Evolutionary conservation across 1,139 yeast species (phyloP), one percentile per base, ranked within the genome.

Genomic region (Blastobotrys buckinghamii): DNA sequence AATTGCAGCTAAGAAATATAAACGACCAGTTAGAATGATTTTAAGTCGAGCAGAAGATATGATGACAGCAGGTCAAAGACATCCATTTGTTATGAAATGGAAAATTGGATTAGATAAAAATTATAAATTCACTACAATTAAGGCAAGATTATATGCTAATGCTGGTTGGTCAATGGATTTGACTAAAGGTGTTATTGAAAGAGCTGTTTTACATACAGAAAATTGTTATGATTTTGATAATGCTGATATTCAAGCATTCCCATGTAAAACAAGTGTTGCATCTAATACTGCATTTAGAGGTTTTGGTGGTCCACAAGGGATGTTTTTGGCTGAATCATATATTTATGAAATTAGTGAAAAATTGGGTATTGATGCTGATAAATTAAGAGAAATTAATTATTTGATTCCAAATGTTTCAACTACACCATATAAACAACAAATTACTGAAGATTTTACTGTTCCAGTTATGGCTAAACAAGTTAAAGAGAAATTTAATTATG

Each of bases 1-100:
- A 2, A 75, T 80, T 15, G 82, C 82, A 16, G 83, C 84, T 6
- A 71, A 63, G 49, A 71, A 72, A 53, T 69, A 62, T 56, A 63
- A 63, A 43, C 59, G 69, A 42, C 76, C 77, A 1, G 71, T 72
- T 6, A 60, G 77, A 43, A 63, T 72, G 64, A 62, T 68, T 42
- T 56, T 72, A 47, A 63, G 67, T 19, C 63, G 77, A 29, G 57
- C 59, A 32, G 76, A 72, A 50, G 77, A 73, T 53, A 73, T 73
- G 76, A 59, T 66, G 38, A 66, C 66, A 9, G 57, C 72, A 12
- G 77, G 77, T 29, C 75, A 73, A 55, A 63, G 77, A 15, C 77
- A 73, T 54, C 77, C 77, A 17, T 73, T 73, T 56, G 55, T 68
- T 46, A 59, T 66, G 55, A 71, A 68, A 47, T 73, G 75, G 71